Evolutionary conservation across 495 filamentous ascomycete species (phyloP), one percentile per base, ranked within the genome.

Genomic region (Penicillium atrosanguineum): DNA sequence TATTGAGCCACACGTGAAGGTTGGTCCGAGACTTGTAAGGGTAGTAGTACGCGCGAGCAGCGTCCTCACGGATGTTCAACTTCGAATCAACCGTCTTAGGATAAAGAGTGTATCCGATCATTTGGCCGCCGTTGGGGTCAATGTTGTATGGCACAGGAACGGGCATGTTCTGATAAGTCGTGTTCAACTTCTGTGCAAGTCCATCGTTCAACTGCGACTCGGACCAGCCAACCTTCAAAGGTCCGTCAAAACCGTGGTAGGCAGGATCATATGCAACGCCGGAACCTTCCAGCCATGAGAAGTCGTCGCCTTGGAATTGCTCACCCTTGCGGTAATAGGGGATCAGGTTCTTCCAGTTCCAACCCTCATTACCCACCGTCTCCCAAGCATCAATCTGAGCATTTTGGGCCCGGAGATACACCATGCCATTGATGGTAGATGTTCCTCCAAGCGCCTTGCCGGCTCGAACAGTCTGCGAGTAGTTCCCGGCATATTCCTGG

Each of bases 381-480:
- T 64, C 66, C 66, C 72, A 63, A 12, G 56, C 44, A 16, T 70
- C 47, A 31, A 68, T 63, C 31, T 70, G 63, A 1, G 46, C 49
- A 19, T 44, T 54, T 46, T 68, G 52, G 19, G 67, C 62, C 14
- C 67, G 62, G 12, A 51, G 53, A 43, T 42, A 56, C 20, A 53
- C 50, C 69, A 48, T 68, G 72, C 77, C 79, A 59, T 82, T 83
- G 50, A 82, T 79, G 18, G 69, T 66, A 50, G 76, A 80, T 6
- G 78, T 78, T 6, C 82, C 82, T 18, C 75, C 79, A 1, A 83
- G 63, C 0, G 76, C 75, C 56, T 76, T 82, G 19, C 81, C 79
- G 38, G 74, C 68, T 19, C 74, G 66, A 26, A 76, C 68, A 8
- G 57, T 61, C 18, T 80, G 69, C 2, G 52, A 41, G 4, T 50